phyloP scores from a whole-genome alignment of 2,329 filamentous ascomycete species.

The Thelonectria discophora region DNA sequence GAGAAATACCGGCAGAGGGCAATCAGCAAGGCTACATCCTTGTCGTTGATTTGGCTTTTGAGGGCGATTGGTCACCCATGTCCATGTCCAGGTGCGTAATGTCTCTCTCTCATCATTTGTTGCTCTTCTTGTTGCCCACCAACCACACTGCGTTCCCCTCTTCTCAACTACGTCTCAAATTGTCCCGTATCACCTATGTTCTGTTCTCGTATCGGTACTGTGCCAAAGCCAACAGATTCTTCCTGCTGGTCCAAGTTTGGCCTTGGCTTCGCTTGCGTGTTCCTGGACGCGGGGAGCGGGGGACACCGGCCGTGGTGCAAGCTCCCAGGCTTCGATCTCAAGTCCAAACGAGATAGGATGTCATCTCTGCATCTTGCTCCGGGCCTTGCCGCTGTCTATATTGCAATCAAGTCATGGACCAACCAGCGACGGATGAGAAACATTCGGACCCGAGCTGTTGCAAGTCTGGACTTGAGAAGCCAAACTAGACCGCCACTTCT shows the following conservation, averaged over 20 bases:
- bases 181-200: slow-evolving; percentile 15
- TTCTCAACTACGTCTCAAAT: slow-evolving; percentile 8
- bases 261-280: slow-evolving; percentile 6
- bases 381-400: slow-evolving; percentile 20
- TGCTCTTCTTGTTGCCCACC: not conserved
- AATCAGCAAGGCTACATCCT: not conserved
- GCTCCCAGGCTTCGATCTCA: not conserved
- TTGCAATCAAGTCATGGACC: slow-evolving; percentile 32
- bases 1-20: not conserved
- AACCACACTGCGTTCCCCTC: slow-evolving; percentile 17
- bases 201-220: slow-evolving; percentile 1
- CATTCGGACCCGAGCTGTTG: slow-evolving; percentile 10
- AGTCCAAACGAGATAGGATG: slow-evolving; percentile 13
- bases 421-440: slow-evolving; percentile 14
- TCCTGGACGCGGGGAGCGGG: slow-evolving; percentile 6
- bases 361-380: slow-evolving; percentile 27
- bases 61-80: slow-evolving; percentile 4
- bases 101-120: slow-evolving; percentile 2
- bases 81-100: slow-evolving; percentile 2
- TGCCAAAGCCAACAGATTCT: slow-evolving; percentile 1
- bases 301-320: slow-evolving; percentile 3
- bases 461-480: slow-evolving; percentile 6
- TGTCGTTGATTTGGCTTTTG: not conserved
- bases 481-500: slow-evolving; percentile 44
- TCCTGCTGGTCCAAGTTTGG: not conserved